phyloP scores from a whole-genome alignment of 352 stramenopile species.

The Peronospora farinosa region DNA sequence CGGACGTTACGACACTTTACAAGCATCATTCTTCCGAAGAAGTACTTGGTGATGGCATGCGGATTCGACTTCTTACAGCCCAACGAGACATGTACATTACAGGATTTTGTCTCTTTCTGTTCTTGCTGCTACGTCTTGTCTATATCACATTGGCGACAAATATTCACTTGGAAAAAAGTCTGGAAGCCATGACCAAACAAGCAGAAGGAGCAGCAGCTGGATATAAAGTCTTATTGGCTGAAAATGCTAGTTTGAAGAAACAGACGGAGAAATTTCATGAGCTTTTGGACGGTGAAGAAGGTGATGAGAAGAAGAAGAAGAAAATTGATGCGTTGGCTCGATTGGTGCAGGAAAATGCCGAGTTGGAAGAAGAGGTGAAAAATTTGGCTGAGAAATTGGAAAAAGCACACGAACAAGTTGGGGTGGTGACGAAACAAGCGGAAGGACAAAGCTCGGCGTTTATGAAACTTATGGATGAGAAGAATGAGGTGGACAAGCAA shows the following conservation, averaged over 20 bases:
- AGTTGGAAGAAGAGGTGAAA: conserved; percentile 40
- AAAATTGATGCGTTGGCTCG: conserved; percentile 43
- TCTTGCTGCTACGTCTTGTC: conserved; percentile 70
- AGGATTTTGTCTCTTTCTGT: conserved; percentile 80
- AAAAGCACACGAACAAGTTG: conserved; percentile 42
- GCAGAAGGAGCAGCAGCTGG: conserved; percentile 53
- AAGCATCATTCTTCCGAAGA: conserved; percentile 55
- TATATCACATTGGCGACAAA: conserved; percentile 67
- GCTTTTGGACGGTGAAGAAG: conserved; percentile 34
- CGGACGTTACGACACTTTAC: conserved; percentile 66
- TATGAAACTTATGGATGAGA: conserved; percentile 82
- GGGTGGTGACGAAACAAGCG: conserved; percentile 67
- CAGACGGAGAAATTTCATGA: conserved; percentile 64
- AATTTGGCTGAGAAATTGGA: conserved; percentile 33
- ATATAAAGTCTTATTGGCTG: conserved; percentile 61
- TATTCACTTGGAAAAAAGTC: conserved; percentile 61
- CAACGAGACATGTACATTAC: conserved; percentile 87
- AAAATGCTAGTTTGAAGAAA: conserved; percentile 62
- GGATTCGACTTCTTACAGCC: conserved; percentile 68
- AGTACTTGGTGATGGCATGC: conserved; percentile 62
- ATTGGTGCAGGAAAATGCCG: conserved; percentile 60
- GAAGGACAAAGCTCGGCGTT: conserved; percentile 70
- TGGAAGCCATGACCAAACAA: conserved; percentile 73
- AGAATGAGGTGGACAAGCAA: conserved; percentile 50
- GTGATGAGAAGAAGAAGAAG: conserved; percentile 37